Evolutionary conservation across 164 flowering plant genomes (phyloP), one percentile per base, ranked within the genome.

Genomic region (Magnolia kwangsiensis): DNA sequence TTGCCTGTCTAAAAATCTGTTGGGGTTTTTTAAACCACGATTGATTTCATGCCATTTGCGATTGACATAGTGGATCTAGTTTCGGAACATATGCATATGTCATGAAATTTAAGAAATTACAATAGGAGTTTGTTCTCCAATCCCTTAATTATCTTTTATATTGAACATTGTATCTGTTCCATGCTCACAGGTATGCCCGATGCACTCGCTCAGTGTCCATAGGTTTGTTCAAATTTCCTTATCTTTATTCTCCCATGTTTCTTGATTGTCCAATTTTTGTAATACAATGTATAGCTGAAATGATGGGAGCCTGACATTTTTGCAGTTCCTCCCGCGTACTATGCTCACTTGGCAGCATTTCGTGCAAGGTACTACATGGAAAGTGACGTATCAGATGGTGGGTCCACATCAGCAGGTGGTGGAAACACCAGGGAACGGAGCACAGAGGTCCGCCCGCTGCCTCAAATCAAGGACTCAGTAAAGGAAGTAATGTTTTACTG

Each of bases 311-410:
- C 45, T 19, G 2, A 49, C 7, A 5, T 3, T 59, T 73, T 37
- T 84, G 88, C 90, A 92, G 98, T 95, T 23, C 97, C 98, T 14
- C 97, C 98, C 7, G 97, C 91, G 0, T 93, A 91, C 66, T 95
- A 95, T 80, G 97, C 97, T 0, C 97, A 95, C 77, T 67, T 90
- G 6, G 91, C 90, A 0, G 97, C 98, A 0, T 92, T 88, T 20
- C 84, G 97, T 0, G 97, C 97, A 0, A 87, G 95, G 0, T 85
- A 85, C 13, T 93, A 95, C 63, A 80, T 87, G 1, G 95, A 90
- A 50, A 85, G 81, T 4, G 91, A 90, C 0, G 0, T 18, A 0
- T 86, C 90, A 0, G 94, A 88, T 2, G 58, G 78, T 45, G 91
- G 81, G 0, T 55, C 61, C 18, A 37, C 45, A 5, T 24, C 79